Evolutionary conservation across 2,329 filamentous ascomycete genomes (phyloP).

Genomic region (Microcyclospora tardicrescens): DNA sequence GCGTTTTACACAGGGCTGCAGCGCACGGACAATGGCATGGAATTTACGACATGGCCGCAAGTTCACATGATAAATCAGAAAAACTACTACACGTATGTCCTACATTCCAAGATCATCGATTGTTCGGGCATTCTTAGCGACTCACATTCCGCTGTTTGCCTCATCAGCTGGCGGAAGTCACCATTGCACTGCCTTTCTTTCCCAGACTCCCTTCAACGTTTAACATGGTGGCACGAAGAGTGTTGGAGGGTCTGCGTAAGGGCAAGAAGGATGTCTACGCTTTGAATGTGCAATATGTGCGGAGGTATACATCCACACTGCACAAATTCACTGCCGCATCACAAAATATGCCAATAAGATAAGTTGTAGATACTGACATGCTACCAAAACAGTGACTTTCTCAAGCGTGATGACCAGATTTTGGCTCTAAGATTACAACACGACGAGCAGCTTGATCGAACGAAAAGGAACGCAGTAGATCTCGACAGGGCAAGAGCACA

Average conservation of each 20-base stretch:
- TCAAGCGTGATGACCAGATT: conserved; percentile 95
- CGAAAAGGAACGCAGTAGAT: conserved; percentile 78
- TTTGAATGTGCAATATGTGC: conserved; percentile 22
- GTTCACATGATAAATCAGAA: conserved; percentile 95
- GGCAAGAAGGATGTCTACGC: conserved; percentile 23
- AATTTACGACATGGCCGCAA: conserved; percentile 84
- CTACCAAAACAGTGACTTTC: conserved; percentile 62
- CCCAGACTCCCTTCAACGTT: neutral
- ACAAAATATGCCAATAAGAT: neutral
- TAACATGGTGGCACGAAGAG: conserved; percentile 19
- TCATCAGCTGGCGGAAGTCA: neutral
- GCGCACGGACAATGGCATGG: conserved; percentile 97
- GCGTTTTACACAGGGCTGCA: conserved; percentile 55
- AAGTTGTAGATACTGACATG: neutral
- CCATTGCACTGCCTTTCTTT: conserved; percentile 1
- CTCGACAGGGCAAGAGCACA: conserved; percentile 74
- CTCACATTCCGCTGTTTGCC: neutral
- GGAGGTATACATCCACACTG: conserved; percentile 13
- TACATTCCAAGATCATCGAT: neutral
- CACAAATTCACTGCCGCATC: neutral
- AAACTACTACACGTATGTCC: conserved; percentile 87
- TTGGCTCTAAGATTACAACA: conserved; percentile 77
- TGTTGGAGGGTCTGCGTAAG: conserved; percentile 19
- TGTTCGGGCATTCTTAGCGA: neutral
- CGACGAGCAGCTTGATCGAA: conserved; percentile 71